Evolutionary conservation across 345 rosid species (phyloP).

Genomic region (Bruguiera sexangula): DNA sequence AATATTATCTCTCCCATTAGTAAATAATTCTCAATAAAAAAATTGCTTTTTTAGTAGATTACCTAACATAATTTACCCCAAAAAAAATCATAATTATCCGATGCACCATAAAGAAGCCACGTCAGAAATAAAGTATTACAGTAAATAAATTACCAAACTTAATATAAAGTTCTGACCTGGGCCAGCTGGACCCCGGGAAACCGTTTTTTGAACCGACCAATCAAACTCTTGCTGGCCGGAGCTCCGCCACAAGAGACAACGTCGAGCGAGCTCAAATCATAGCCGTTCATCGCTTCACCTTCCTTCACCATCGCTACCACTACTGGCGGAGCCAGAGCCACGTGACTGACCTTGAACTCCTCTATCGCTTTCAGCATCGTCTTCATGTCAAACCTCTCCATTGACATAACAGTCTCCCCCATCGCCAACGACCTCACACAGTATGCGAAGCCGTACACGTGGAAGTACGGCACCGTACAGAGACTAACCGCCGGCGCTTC

Average conservation of each 20-base stretch:
- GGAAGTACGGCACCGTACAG: conserved; percentile 54
- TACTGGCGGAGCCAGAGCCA: conserved; percentile 50
- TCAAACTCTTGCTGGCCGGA: conserved; percentile 24
- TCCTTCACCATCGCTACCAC: conserved; percentile 37
- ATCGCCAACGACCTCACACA: conserved; percentile 30
- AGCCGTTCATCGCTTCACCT: conserved; percentile 15
- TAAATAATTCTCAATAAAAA: no score
- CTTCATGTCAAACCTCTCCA: conserved; percentile 29
- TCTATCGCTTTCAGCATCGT: conserved; percentile 29
- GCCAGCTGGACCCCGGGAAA: conserved; percentile 38
- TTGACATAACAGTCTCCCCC: conserved; percentile 43
- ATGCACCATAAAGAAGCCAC: no score
- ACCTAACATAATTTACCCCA: no score
- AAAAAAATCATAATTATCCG: no score
- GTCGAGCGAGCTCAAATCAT: conserved; percentile 51
- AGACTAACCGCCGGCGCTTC: conserved; percentile 23
- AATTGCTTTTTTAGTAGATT: no score
- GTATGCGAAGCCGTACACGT: conserved; percentile 42
- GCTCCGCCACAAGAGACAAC: conserved; percentile 49
- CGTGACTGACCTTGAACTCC: conserved; percentile 33
- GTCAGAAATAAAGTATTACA: not conserved
- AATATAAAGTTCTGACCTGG: conserved; percentile 32
- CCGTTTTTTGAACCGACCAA: conserved; percentile 26
- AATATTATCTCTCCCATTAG: no score
- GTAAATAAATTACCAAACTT: not conserved